Conservation (phyloP, 2,329 filamentous ascomycete genomes). For the Clonostachys solani region DNA sequence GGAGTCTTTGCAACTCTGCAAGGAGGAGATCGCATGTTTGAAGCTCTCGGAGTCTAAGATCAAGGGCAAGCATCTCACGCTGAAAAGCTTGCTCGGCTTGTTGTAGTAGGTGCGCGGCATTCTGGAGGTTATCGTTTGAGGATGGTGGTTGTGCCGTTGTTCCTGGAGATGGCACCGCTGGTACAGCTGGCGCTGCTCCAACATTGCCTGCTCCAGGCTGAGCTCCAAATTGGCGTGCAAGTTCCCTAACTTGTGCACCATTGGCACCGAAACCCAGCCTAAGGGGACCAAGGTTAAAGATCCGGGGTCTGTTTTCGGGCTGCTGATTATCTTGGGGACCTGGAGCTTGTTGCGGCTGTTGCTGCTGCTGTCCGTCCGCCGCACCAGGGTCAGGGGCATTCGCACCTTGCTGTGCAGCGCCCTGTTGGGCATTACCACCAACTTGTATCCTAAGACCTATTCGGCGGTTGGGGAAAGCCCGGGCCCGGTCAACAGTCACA, state of each 20-base stretch:
- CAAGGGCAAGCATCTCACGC: constrained; percentile 60
- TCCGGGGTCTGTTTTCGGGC: constrained; percentile 39
- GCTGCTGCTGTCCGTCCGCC: constrained; percentile 5
- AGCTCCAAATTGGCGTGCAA: constrained; percentile 58
- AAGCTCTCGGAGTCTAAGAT: constrained; percentile 63
- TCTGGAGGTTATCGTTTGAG: constrained; percentile 6
- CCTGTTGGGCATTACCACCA: constrained; percentile 10
- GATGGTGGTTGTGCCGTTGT: constrained; percentile 5
- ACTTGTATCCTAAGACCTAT: constrained; percentile 23
- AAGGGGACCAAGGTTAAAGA: constrained; percentile 72
- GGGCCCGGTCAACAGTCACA: constrained; percentile 42
- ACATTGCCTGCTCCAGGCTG: constrained; percentile 48
- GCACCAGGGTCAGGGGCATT: neutral
- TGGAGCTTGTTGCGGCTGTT: constrained; percentile 3
- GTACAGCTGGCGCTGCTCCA: constrained; percentile 22
- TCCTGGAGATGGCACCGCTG: constrained; percentile 9
- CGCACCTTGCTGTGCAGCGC: neutral
- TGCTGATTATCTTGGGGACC: neutral
- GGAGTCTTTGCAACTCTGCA: constrained; percentile 62
- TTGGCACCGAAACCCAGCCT: constrained; percentile 74
- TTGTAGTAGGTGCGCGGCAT: constrained; percentile 56
- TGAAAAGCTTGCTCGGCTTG: constrained; percentile 66
- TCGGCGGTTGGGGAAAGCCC: constrained; percentile 11
- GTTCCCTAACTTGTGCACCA: constrained; percentile 60
- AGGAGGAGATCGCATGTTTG: constrained; percentile 64